Base-by-base conservation (phyloP, 1,284 basidiomycete species). In the Laetiporus sulphureus region DNA sequence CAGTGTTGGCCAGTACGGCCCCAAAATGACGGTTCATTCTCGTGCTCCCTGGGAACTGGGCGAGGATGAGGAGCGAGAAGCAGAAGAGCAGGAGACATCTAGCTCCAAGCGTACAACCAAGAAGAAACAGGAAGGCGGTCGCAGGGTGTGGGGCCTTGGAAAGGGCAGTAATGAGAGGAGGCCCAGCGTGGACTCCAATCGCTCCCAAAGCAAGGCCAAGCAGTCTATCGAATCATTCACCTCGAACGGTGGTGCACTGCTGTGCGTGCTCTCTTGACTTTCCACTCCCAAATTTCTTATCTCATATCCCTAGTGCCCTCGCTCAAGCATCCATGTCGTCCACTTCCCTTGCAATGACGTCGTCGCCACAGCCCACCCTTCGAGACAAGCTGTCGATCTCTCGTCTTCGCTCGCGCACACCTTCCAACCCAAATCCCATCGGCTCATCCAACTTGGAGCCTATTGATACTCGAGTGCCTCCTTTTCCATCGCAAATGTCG, bases 31-130 rank as follows among this genome's bases (percentile, higher is more conserved):
- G 36, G 77, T 87, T 56, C 83, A 87, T 60, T 82, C 83, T 45
- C 79, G 72, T 21, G 82, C 85, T 19, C 85, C 86, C 32, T 89
- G 85, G 85, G 85, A 89, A 62, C 64, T 73, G 36, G 80, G 77
- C 38, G 72, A 68, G 18, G 67, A 62, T n/a, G 36, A 62, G 13
- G 47, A 70, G 5, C 58, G 65, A 20, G 72, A 73, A 51, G 72
- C 69, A 23, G 72, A 73, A 32, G 72, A 75, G 33, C 54, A 62
- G 1, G 67, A 67, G 32, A 57, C 61, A 40, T 58, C 54, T 44
- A 52, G 50, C 37, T 57, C 56, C 42, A 54, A 50, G 55, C 51
- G 55, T 49, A 42, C 54, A 41, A 50, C 45, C 55, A 55, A 42
- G 56, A 57, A 47, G 53, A 65, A 54, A 47, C 53, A 55, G 12